Evolutionary conservation across 2,329 filamentous ascomycete genomes (phyloP), one percentile per base, ranked within the genome.

Genomic region (Exophiala sideris): DNA sequence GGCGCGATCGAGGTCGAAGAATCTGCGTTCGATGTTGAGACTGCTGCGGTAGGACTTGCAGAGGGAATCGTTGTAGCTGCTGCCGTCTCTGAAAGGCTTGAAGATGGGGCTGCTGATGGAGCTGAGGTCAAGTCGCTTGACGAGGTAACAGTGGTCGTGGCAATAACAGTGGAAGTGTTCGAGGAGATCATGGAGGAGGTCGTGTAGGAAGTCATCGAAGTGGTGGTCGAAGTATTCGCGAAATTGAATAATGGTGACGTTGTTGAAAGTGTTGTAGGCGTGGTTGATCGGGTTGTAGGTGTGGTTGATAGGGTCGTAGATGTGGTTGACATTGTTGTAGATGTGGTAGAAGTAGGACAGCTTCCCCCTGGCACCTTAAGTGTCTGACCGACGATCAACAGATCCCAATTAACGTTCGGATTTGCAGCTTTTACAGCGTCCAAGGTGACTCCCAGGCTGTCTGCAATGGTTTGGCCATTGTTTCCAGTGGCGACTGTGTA

Each of bases 401-500:
- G 42, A 48, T 62, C 54, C 59, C 59, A 63, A 45, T 63, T 52
- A 12, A 63, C 45, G 11, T 50, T 54, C 6, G 59, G 57, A 48
- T 63, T 63, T 21, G 42, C 58, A 16, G 38, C 34, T 39, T 55
- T 46, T 14, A 63, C 45, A 29, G 46, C 44, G 21, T 48, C 52
- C 36, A 60, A 57, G 21, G 58, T 54, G 35, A 60, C 52, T n/a
- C 50, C 56, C 32, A 60, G 48, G 14, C 45, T 52, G 9, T 47
- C 52, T 10, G 61, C 59, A 38, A 63, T 63, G 34, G 48, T 57
- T 35, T 57, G 56, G 18, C 61, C 59, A 24, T 61, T 52, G 48
- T 63, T 59, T 11, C 59, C 61, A 9, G 59, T 24, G 20, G 48
- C 54, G 11, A 63, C 61, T 16, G 50, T 55, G 33, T 63, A 63